Evolutionary conservation across 2,329 filamentous ascomycete genomes (phyloP).

Genomic region (Aspergillus latus): DNA sequence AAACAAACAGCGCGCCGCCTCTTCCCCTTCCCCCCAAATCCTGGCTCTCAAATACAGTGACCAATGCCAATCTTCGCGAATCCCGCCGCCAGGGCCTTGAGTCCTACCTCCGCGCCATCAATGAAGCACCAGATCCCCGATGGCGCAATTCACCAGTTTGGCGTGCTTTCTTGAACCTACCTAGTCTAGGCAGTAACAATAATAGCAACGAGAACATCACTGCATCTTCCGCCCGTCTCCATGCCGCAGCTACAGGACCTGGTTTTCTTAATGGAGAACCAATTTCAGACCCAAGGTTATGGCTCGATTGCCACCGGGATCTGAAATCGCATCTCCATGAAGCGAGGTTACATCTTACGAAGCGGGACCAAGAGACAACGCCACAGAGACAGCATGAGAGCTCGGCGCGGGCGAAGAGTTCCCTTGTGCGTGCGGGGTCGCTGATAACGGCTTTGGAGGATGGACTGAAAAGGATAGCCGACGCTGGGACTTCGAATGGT

Average conservation of each 20-base stretch:
- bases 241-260: conserved; percentile 45
- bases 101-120: conserved; percentile 59
- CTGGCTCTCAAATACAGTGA: conserved; percentile 60
- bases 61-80: conserved; percentile 58
- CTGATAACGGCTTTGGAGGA: conserved; percentile 58
- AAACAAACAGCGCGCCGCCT: conserved; percentile 55
- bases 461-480: conserved; percentile 48
- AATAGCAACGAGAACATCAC: conserved; percentile 18
- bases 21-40: conserved; percentile 58
- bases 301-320: conserved; percentile 62
- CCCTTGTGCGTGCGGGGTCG: conserved; percentile 57
- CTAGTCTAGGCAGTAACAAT: conserved; percentile 33
- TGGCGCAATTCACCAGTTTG: conserved; percentile 60
- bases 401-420: conserved; percentile 61
- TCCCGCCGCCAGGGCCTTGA: conserved; percentile 58
- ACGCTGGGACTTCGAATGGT: not conserved
- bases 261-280: conserved; percentile 26
- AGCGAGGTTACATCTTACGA: conserved; percentile 58
- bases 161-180: conserved; percentile 59
- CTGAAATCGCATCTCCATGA: conserved; percentile 62
- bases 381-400: conserved; percentile 62
- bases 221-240: conserved; percentile 39
- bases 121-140: conserved; percentile 54
- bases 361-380: conserved; percentile 59
- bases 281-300: conserved; percentile 56